These are phyloP conservation scores for Alliaria petiolata DNA, from an alignment of 345 rosid species.

Conservation along the genomic window DNA sequence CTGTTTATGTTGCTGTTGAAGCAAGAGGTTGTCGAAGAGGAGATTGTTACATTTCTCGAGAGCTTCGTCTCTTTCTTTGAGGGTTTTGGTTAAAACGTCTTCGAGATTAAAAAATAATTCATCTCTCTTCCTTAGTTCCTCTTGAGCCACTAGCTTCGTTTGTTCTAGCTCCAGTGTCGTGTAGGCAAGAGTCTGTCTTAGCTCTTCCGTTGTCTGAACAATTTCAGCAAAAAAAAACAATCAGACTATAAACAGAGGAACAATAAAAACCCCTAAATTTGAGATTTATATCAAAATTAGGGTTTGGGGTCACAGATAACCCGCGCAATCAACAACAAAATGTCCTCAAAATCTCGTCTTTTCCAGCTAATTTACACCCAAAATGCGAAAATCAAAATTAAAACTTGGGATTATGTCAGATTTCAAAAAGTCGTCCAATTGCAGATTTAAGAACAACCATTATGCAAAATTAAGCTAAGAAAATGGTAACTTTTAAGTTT, in stretches of 20 bases:
- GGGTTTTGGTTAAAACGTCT: slow-evolving; percentile 45
- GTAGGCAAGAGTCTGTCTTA: slow-evolving; percentile 63
- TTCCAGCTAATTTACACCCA: background rate
- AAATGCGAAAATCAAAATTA: background rate
- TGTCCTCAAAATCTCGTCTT: background rate
- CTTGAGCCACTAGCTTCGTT: slow-evolving; percentile 61
- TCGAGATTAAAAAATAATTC: slow-evolving; percentile 58
- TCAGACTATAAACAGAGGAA: background rate
- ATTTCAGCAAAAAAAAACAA: background rate
- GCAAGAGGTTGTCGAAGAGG: slow-evolving; percentile 50
- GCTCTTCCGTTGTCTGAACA: slow-evolving; percentile 70
- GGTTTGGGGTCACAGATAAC: background rate
- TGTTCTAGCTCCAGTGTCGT: slow-evolving; percentile 73
- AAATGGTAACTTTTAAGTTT: no score
- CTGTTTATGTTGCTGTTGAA: slow-evolving; percentile 41
- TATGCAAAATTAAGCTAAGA: background rate
- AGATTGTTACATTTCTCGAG: slow-evolving; percentile 56
- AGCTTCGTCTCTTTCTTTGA: slow-evolving; percentile 72
- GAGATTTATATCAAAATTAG: background rate
- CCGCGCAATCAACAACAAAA: background rate
- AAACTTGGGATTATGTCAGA: background rate
- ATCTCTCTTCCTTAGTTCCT: slow-evolving; percentile 79
- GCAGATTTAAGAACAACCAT: background rate
- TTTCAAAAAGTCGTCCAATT: background rate
- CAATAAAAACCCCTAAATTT: background rate